A percentile compares a stretch with the other conserved stretches of the same genome.
Conservation (phyloP, 257 asterid species). For the Lantana camara region DNA sequence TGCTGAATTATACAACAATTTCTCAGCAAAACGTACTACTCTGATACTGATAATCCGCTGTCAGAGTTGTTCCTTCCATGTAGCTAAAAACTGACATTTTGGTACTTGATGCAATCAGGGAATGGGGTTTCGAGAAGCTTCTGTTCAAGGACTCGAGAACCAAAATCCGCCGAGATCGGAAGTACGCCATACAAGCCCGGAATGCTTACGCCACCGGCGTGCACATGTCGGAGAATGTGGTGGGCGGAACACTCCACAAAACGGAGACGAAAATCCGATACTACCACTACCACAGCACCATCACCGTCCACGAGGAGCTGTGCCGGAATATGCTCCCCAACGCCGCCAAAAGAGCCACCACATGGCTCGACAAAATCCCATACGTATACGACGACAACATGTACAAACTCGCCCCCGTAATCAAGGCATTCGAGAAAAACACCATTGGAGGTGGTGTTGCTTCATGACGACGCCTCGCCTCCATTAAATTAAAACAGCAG, state of each 20-base stretch:
- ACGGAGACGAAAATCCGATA: constrained; percentile 45
- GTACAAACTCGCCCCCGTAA: constrained; percentile 46
- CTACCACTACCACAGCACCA: constrained; percentile 64
- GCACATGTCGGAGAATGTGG: constrained; percentile 61
- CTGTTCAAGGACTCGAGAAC: constrained; percentile 50
- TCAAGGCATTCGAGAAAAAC: constrained; percentile 55
- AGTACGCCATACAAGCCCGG: constrained; percentile 59
- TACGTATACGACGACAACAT: constrained; percentile 57
- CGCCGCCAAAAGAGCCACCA: constrained; percentile 43
- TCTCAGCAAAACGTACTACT: neutral
- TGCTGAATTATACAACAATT: too few species aligned
- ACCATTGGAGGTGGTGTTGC: constrained; percentile 41
- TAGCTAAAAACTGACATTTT: too few species aligned
- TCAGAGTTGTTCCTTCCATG: too few species aligned
- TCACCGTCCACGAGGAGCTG: constrained; percentile 62
- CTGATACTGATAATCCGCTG: too few species aligned
- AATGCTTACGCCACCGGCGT: constrained; percentile 60
- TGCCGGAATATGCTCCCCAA: constrained; percentile 50
- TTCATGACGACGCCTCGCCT: constrained; percentile 13
- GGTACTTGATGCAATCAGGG: too few species aligned
- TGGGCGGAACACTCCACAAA: constrained; percentile 45
- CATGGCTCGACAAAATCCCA: constrained; percentile 59
- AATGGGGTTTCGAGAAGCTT: constrained; percentile 69
- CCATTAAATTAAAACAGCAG: neutral
- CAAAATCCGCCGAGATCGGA: constrained; percentile 53